Evolutionary conservation across 495 filamentous ascomycete species (phyloP), one percentile per base, ranked within the genome.

Genomic region (Penicillium arizonense): DNA sequence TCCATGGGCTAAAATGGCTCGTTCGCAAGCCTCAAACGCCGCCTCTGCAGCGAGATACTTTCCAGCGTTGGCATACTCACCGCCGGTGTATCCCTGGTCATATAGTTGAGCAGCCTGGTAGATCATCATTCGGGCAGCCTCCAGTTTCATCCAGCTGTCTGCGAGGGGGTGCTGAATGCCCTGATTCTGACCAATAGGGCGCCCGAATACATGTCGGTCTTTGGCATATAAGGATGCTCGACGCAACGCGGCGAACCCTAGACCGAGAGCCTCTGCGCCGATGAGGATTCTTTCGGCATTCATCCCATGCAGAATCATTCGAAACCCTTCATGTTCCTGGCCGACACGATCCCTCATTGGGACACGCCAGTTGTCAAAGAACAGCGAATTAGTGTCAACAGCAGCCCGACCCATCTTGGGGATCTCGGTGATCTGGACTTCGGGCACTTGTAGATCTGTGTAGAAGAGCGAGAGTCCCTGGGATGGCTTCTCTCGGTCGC

Each of bases 31-130:
- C 38, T 72, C 78, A 62, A 88, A 90, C 1, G 85, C 87, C 28
- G 87, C 88, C 62, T 92, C 88, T 0, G 87, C 87, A 2, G 87
- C 88, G 26, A 92, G 60, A 60, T 88, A 90, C 66, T 90, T 91
- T 74, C 24, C 70, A 65, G 18, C 56, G 26, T 61, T 61, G 1
- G 58, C 55, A 43, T 61, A 61, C 16, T 61, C 58, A 2, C 58
- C 58, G 4, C 38, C 50, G 1, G 34, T 16, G 23, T 47, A 58
- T 82, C 85, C 41, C 52, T 69, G 5, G 62, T 68, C 87, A 53
- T 89, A 92, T 18, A 90, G 62, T 46, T 82, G 73, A 1, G 88
- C 87, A 3, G 87, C 88, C 57, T 89, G 88, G 69, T 90, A 90
- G 1, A 87, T 89, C 20, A 86, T 80, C 48, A 88, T 63, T 56